phyloP scores from a whole-genome alignment of 331 rosid species.

The Rosa hybrid region DNA sequence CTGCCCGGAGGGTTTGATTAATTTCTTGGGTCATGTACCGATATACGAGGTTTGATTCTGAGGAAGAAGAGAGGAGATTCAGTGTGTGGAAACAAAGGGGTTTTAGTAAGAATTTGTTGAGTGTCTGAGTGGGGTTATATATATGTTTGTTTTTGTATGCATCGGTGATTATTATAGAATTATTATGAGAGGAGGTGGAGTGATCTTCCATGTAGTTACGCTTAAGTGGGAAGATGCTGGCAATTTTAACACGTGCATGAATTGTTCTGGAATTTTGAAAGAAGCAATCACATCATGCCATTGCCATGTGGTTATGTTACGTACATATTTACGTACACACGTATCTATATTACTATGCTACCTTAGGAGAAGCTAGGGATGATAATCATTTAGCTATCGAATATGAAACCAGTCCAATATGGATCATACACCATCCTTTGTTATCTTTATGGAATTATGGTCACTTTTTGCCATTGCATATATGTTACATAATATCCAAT shows the following conservation, averaged over 20 bases:
- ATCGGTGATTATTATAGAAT: conserved; percentile 13
- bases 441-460: too few species aligned
- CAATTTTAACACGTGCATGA: neutral
- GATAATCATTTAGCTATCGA: too few species aligned
- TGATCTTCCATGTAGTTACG: conserved; percentile 10
- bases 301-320: neutral
- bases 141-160: neutral
- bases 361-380: too few species aligned
- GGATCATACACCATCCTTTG: too few species aligned
- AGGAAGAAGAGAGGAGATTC: neutral
- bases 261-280: neutral
- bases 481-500: too few species aligned
- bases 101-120: neutral
- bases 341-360: too few species aligned
- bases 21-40: neutral
- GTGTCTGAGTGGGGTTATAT: neutral
- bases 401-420: too few species aligned
- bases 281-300: neutral
- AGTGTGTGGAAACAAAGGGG: neutral
- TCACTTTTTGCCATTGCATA: too few species aligned
- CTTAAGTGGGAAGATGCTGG: conserved; percentile 19
- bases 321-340: too few species aligned
- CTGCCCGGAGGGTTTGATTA: neutral
- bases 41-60: neutral
- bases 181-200: neutral